These are phyloP conservation scores for Penstemon newberryi DNA, from an alignment of 257 asterid species.

Conservation along the genomic window DNA sequence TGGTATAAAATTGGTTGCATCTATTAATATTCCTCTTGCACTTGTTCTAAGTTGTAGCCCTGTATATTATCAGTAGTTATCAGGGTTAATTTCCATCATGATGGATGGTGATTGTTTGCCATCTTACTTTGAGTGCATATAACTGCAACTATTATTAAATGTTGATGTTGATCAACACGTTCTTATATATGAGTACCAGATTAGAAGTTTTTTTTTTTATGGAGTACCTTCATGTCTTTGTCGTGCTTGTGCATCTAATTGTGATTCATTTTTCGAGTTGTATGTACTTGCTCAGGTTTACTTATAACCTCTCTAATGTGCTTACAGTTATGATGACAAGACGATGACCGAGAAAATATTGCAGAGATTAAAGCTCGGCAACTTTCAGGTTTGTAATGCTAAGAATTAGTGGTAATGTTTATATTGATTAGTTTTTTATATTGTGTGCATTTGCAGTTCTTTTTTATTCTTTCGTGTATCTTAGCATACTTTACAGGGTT, in stretches of 20 bases:
- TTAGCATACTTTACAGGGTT: constrained; percentile 16
- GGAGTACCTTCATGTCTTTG: constrained; percentile 5
- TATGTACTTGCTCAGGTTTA: constrained; percentile 22
- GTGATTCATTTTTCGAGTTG: constrained; percentile 22
- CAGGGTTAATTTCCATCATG: constrained; percentile 10
- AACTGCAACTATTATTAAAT: background rate
- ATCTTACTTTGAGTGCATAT: constrained; percentile 13
- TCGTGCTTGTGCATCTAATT: constrained; percentile 18
- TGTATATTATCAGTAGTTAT: constrained; percentile 14
- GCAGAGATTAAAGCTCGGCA: constrained; percentile 76
- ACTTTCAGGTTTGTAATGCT: constrained; percentile 77
- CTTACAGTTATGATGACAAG: constrained; percentile 86
- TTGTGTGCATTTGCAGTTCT: constrained; percentile 7
- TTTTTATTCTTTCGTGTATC: constrained; percentile 23
- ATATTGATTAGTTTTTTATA: constrained; percentile 9
- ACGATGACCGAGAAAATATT: constrained; percentile 77
- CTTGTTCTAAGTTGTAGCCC: constrained; percentile 5
- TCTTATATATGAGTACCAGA: background rate
- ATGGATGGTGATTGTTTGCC: background rate
- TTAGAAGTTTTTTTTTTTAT: background rate
- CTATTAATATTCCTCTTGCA: constrained; percentile 8
- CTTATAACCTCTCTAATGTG: constrained; percentile 24
- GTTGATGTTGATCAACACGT: constrained; percentile 3
- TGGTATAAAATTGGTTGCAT: constrained; percentile 7
- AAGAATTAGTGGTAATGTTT: constrained; percentile 18